Percentiles rank a stretch among this genome's conserved stretches.
phyloP scores from a whole-genome alignment of 1,139 yeast species.

The Blastobotrys serpentis region DNA sequence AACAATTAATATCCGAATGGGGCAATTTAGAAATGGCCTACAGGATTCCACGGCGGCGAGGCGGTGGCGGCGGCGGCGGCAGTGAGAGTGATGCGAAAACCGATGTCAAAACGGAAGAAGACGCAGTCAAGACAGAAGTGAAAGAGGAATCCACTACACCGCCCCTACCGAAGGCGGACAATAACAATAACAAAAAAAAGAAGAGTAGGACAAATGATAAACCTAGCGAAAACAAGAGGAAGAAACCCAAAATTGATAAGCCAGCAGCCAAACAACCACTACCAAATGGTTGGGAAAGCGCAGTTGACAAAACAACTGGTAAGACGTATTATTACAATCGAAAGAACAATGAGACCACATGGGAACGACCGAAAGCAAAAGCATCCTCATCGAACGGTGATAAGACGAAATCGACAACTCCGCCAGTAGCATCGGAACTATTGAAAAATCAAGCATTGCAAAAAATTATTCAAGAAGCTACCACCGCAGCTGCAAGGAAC shows the following conservation, averaged over 20 bases:
- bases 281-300: constrained; percentile 42
- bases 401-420: neutral
- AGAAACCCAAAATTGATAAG: neutral
- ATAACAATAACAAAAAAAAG: constrained; percentile 1
- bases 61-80: neutral
- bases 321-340: constrained; percentile 55
- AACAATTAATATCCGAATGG: constrained; percentile 64
- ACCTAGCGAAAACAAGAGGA: neutral
- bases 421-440: neutral
- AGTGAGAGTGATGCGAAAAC: constrained; percentile 12
- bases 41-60: constrained; percentile 61
- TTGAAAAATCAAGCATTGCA: constrained; percentile 27
- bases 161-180: constrained; percentile 13
- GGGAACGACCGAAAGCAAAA: constrained; percentile 52
- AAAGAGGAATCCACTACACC: no score
- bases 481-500: constrained; percentile 6
- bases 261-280: constrained; percentile 20
- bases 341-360: constrained; percentile 48
- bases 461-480: constrained; percentile 46
- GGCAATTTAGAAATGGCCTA: constrained; percentile 73
- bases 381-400: neutral
- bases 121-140: constrained; percentile 2
- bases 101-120: constrained; percentile 9
- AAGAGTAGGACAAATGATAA: constrained; percentile 7
- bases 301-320: constrained; percentile 33